Base-by-base conservation (phyloP, 192 early-diverging fungal genomes). In the Linnemannia elongata region DNA sequence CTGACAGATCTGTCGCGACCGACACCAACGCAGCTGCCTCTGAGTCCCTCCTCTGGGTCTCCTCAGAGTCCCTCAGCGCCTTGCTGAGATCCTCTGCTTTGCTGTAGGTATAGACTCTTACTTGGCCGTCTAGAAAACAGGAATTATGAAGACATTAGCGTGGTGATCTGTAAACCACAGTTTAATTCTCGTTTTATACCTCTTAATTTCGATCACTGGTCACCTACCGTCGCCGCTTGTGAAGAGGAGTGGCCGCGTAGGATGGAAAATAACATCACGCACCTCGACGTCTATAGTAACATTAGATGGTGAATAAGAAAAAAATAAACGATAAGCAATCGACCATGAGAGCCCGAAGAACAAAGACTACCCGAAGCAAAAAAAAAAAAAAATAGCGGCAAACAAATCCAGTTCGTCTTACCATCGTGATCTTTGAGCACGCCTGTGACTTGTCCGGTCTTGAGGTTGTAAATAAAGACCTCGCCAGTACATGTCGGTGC, bases 201-300 rank as follows among this genome's bases (percentile, higher is more conserved):
- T 30, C 33, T 20, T 9, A 3, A 20, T 20, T 24, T 13, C 12
- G 30, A 70, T 44, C 24, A 36, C n/a, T 15, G 18, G 42, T 30
- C 6, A 72, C 80, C 89, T 91, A 94, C 95, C 96, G 88, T 99
- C 98, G 42, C 91, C 94, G 89, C 96, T 95, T 9, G 98, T 96
- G 75, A 97, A 95, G 71, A 99, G 41, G 3, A 97, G 84, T 39
- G 94, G 94, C 63, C 92, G 89, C 27, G 92, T 93, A 42, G 97
- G 97, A 78, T 98, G 97, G 86, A 98, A 96, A 63, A 97, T 90
- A 44, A 97, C 94, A 89, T 99, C 98, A 47, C 98, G 93, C n/a
- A 99, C 95, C 85, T 99, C 98, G 13, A 97, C 91, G 39, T 95
- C 96, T 91, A 79, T 66, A 10, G 44, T 22, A 20, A 41, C n/a